Base-by-base conservation (phyloP, 306 rosid species). In the Casuarina glauca region DNA sequence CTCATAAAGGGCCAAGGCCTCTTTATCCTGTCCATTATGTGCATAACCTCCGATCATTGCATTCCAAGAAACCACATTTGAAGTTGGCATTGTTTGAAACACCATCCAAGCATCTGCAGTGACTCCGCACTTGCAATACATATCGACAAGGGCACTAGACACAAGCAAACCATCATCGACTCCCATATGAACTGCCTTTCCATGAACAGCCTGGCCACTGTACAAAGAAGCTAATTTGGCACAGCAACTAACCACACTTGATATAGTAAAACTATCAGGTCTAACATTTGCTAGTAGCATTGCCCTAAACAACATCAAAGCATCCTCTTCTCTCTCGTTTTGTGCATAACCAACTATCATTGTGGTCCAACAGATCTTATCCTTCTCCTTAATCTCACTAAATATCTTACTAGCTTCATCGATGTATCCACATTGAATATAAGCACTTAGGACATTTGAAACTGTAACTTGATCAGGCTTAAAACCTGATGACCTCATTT, bases 81-180 rank as follows among this genome's bases (percentile, higher is more conserved):
- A 46, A 73, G 46, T 68, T 36, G 80, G 77, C 77, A 74, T 79
- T 60, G 44, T 52, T 67, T 63, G 46, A 68, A 83, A 83, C 36
- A 83, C 74, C 66, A 36, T 17, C 60, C 60, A 36, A 73, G 86
- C 83, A 57, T 82, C 79, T n/a, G 53, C 35, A 53, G 75, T 48
- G 67, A 73, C 64, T 58, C 82, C 85, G 35, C 86, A 74, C 71
- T 82, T 82, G 61, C 79, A 82, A 70, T 82, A 82, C 86, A 83
- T 74, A 70, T 83, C 77, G 36, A 78, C 42, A 50, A 78, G 77
- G 9, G 86, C 80, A 17, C 86, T 78, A 11, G 77, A 79, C 19
- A 78, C 82, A 9, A 83, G 83, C 74, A 83, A 69, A 38, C 75
- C 57, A 52, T 62, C 15, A 46, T 74, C 77, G 15, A 83, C 74